A percentile compares a stretch with the other conserved stretches of the same genome.
Conservation (phyloP, 1,284 basidiomycete genomes). For the Microbotryomycetes sp. region DNA sequence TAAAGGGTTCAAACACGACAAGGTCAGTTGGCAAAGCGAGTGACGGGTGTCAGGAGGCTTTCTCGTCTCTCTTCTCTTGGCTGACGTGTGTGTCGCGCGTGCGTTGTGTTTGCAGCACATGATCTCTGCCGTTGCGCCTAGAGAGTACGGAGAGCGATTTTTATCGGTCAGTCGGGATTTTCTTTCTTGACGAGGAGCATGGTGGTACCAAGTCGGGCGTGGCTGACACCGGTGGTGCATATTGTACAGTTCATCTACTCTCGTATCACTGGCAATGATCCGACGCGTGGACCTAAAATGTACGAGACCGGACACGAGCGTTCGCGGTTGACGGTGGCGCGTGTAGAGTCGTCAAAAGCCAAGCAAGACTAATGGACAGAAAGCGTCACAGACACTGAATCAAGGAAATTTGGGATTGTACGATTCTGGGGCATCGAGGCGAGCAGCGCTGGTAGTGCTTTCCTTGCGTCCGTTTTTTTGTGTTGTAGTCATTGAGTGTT, state of each 20-base stretch:
- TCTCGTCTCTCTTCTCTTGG: neutral
- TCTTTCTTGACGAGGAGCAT: neutral
- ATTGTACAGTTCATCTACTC: constrained; percentile 16
- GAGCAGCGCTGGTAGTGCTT: too few relatives aligned
- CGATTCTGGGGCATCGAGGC: too few relatives aligned
- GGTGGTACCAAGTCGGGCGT: too few relatives aligned
- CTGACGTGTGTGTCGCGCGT: neutral
- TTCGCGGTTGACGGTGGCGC: neutral
- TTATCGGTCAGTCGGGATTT: constrained; percentile 43
- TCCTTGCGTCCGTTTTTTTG: neutral
- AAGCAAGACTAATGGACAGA: neutral
- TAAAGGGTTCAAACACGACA: constrained; percentile 80
- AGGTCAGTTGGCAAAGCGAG: too few relatives aligned
- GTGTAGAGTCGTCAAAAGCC: neutral
- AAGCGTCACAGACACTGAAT: neutral
- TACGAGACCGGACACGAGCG: constrained; percentile 5
- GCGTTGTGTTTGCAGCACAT: constrained; percentile 57
- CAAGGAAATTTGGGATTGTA: too few relatives aligned
- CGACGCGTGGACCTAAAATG: constrained; percentile 15
- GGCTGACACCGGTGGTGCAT: too few relatives aligned
- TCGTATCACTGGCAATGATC: constrained; percentile 21
- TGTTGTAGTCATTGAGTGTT: neutral
- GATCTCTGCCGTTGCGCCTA: constrained; percentile 81
- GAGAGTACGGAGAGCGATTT: constrained; percentile 79
- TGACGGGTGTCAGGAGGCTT: constrained; percentile 43